phyloP scores from a whole-genome alignment of 768 basidiomycete species.

The Strobilomyces dryophilus region DNA sequence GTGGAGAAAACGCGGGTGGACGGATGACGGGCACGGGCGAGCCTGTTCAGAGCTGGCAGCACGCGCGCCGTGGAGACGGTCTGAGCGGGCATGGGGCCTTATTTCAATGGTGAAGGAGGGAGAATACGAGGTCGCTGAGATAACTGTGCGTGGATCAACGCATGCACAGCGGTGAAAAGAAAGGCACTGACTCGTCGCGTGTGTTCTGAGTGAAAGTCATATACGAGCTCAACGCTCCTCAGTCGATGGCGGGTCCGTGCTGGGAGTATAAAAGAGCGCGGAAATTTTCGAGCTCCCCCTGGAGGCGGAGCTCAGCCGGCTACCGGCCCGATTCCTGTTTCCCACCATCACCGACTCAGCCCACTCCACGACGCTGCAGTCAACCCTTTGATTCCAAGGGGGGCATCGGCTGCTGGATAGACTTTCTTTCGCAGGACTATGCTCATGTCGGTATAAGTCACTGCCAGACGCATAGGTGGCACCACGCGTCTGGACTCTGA shows the following conservation, averaged over 20 bases:
- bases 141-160: slow-evolving; percentile 16
- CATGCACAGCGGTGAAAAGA: not conserved
- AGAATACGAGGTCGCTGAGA: slow-evolving; percentile 31
- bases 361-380: too few species aligned
- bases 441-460: too few species aligned
- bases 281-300: too few species aligned
- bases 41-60: slow-evolving; percentile 14
- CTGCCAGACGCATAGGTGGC: too few species aligned
- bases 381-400: too few species aligned
- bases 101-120: slow-evolving; percentile 19
- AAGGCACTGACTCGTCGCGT: slow-evolving; percentile 31
- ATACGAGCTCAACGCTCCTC: slow-evolving; percentile 20
- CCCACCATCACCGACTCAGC: too few species aligned
- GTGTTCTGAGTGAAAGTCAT: slow-evolving; percentile 33
- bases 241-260: too few species aligned
- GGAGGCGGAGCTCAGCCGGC: not conserved
- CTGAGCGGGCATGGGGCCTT: slow-evolving; percentile 10
- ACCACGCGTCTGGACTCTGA: too few species aligned
- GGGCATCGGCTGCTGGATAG: too few species aligned
- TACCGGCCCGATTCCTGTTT: not conserved
- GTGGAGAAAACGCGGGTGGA: slow-evolving; percentile 50
- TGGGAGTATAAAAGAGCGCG: too few species aligned
- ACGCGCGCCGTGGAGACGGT: not conserved
- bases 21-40: slow-evolving; percentile 18
- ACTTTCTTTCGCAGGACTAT: too few species aligned